Evolutionary conservation across 2,329 filamentous ascomycete genomes (phyloP).

Genomic region (Aureobasidium sp.): DNA sequence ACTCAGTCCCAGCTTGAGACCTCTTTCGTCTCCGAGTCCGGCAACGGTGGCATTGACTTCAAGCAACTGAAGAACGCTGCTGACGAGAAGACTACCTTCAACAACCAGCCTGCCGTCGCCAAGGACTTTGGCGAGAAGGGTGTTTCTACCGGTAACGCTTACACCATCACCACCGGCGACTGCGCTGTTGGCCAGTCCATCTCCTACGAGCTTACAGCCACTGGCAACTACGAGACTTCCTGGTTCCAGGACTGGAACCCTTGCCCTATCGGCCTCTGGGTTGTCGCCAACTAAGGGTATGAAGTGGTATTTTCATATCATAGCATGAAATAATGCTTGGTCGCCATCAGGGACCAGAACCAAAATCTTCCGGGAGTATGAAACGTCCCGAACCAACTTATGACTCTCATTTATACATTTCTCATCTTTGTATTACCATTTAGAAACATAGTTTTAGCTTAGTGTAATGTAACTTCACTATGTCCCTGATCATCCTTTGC

Average conservation of each 20-base stretch:
- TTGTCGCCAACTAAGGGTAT: slow-evolving; percentile 2
- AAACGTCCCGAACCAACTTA: slow-evolving; percentile 1
- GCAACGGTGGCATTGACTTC: slow-evolving; percentile 37
- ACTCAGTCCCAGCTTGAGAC: slow-evolving; percentile 49
- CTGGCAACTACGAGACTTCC: slow-evolving; percentile 16
- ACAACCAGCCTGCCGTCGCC: slow-evolving; percentile 4
- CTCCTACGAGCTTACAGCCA: slow-evolving; percentile 18
- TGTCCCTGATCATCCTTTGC: background rate
- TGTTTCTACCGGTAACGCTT: slow-evolving; percentile 20
- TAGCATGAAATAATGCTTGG: background rate
- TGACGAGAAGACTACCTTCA: slow-evolving; percentile 36
- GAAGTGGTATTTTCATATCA: background rate
- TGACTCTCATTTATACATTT: background rate
- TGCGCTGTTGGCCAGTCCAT: slow-evolving; percentile 20
- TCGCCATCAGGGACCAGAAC: background rate
- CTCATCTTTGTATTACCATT: background rate
- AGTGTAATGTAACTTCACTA: background rate
- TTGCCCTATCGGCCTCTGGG: slow-evolving; percentile 12
- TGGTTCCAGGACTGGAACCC: slow-evolving; percentile 19
- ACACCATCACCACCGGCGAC: slow-evolving; percentile 18
- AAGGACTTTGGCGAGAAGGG: slow-evolving; percentile 10
- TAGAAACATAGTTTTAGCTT: background rate
- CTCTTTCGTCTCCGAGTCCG: slow-evolving; percentile 48
- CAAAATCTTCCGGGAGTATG: background rate
- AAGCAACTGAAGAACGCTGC: slow-evolving; percentile 38